Percentiles rank a stretch among this genome's conserved stretches.
These are phyloP conservation scores for Uromyces viciae-fabae DNA, from an alignment of 1,284 basidiomycete genomes.

Conservation along the genomic window DNA sequence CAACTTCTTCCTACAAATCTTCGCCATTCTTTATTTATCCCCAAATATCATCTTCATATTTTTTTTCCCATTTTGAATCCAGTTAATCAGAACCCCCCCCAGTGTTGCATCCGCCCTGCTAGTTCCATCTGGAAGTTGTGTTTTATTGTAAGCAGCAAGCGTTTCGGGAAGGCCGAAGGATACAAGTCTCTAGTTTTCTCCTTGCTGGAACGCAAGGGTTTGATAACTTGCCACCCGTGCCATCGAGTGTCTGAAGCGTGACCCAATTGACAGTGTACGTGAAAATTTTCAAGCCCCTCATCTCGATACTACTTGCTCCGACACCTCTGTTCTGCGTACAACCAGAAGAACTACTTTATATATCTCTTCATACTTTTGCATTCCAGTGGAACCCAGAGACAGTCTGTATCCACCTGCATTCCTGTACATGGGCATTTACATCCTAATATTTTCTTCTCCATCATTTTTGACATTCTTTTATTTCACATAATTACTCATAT, in stretches of 20 bases:
- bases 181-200: slow-evolving; percentile 6
- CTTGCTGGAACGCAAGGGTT: not conserved
- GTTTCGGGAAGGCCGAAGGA: slow-evolving; percentile 11
- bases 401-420: slow-evolving; percentile 21
- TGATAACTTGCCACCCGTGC: not conserved
- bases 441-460: not conserved
- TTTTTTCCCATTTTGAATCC: not conserved
- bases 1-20: not conserved
- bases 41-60: not conserved
- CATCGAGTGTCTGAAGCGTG: slow-evolving; percentile 9
- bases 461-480: slow-evolving; percentile 12
- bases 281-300: not conserved
- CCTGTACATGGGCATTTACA: slow-evolving; percentile 8
- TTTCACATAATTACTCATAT: not conserved
- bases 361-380: not conserved
- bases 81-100: not conserved
- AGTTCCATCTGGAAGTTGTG: not conserved
- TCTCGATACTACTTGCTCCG: not conserved
- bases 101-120: not conserved
- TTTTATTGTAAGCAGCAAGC: slow-evolving; percentile 4
- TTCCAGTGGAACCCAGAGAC: not conserved
- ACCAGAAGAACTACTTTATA: not conserved
- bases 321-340: not conserved
- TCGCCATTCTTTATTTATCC: not conserved
- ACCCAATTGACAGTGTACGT: not conserved